These are phyloP conservation scores for Ophiocytium majus DNA, from an alignment of 352 stramenopile genomes.

Conservation along the genomic window DNA sequence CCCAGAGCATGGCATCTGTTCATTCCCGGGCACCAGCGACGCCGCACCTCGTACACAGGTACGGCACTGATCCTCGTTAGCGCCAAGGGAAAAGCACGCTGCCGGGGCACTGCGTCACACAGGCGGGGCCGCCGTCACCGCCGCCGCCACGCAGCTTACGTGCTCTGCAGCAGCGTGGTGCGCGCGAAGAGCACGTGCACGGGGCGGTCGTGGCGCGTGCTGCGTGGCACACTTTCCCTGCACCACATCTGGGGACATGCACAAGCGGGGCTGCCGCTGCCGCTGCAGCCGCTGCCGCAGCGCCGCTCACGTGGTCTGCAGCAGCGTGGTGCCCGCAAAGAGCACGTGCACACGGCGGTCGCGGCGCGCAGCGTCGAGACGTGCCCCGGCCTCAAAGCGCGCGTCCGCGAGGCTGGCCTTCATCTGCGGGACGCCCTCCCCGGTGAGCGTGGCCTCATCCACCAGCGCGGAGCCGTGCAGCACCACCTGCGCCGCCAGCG, in stretches of 20 bases:
- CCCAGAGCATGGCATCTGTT: too few species aligned
- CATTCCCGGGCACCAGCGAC: too few species aligned
- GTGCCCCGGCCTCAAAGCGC: conserved; percentile 26
- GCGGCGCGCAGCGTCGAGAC: conserved; percentile 32
- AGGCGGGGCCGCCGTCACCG: too few species aligned
- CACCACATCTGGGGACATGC: background rate
- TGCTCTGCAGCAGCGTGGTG: too few species aligned
- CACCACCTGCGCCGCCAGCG: conserved; percentile 63
- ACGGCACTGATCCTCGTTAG: too few species aligned
- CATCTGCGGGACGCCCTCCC: conserved; percentile 52
- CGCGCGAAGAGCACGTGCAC: background rate
- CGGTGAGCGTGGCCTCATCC: conserved; percentile 94
- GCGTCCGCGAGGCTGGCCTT: conserved; percentile 40
- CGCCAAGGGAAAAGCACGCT: too few species aligned
- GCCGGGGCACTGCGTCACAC: too few species aligned
- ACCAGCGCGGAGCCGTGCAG: conserved; percentile 89
- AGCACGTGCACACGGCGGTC: conserved; percentile 43
- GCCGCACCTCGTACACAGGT: too few species aligned
- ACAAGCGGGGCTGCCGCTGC: background rate
- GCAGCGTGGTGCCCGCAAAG: conserved; percentile 39
- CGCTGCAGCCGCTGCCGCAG: background rate
- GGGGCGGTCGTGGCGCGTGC: too few species aligned
- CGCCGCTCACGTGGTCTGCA: conserved; percentile 28
- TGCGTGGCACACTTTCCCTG: background rate
- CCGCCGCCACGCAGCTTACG: too few species aligned